phyloP scores from a whole-genome alignment of 129 eudicot species.

The Scalesia atractyloides region DNA sequence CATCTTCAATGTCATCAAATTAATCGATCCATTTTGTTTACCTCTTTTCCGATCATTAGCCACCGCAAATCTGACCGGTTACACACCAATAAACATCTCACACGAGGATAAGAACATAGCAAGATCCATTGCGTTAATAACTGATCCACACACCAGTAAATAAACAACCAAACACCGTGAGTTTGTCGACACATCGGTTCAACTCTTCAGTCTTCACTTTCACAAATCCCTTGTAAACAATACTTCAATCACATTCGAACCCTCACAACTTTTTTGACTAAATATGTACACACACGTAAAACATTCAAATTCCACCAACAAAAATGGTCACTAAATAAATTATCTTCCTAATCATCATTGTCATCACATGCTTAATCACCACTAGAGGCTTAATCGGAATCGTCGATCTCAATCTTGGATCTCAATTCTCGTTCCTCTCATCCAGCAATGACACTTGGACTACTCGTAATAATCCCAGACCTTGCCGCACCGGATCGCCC shows the following conservation, averaged over 20 bases:
- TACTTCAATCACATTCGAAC: conserved; percentile 32
- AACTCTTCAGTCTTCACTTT: conserved; percentile 15
- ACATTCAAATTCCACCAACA: conserved; percentile 10
- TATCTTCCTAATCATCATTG: conserved; percentile 23
- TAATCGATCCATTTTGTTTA: too few relatives aligned
- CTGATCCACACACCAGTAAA: conserved; percentile 25
- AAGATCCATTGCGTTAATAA: conserved; percentile 28
- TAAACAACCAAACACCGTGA: not conserved
- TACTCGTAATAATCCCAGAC: not conserved
- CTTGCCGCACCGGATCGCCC: too few relatives aligned
- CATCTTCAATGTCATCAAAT: too few relatives aligned
- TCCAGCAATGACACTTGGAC: conserved; percentile 16
- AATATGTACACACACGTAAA: conserved; percentile 25
- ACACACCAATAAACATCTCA: conserved; percentile 14
- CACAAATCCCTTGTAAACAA: not conserved
- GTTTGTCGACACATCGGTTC: not conserved
- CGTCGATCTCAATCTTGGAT: conserved; percentile 44
- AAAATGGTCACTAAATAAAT: conserved; percentile 40
- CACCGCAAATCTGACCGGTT: not conserved
- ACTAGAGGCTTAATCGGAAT: conserved; percentile 38
- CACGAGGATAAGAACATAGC: not conserved
- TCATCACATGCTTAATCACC: conserved; percentile 41
- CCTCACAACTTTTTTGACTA: conserved; percentile 11
- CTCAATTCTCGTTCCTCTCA: conserved; percentile 43
- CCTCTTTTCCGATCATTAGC: too few relatives aligned